Evolutionary conservation across 164 flowering plant species (phyloP), one percentile per base, ranked within the genome.

Genomic region (Stephania cephalantha): DNA sequence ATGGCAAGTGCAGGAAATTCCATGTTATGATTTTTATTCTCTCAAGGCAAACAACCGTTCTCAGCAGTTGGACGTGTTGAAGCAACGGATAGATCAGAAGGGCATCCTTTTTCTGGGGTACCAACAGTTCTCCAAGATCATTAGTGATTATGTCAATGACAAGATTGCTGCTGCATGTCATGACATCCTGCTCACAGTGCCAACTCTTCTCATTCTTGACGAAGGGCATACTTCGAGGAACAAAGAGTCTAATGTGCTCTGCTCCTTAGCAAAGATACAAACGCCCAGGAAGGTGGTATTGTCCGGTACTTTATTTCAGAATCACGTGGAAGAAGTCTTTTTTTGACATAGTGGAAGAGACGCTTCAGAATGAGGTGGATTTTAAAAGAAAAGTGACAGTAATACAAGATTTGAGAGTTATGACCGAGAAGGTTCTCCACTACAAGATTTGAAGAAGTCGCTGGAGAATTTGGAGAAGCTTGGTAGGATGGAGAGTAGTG

Each of bases 171-270:
- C 74, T 48, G 70, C 83, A 2, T 91, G 99, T 77, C 89, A 88
- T 71, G 89, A 90, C 48, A 85, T 85, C 72, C 77, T 95, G 73
- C 86, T 92, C 52, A 83, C 81, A 69, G 81, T 74, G 13, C 99
- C 99, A 1, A 77, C 85, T 15, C 85, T 93, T 77, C 89, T 95
- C 18, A 91, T 95, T 48, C 70, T 93, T 58, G 99, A 95, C 79
- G 97, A 95, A 80, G 98, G 98, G 7, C 98, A 95, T 80, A 93
- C 94, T 18, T 95, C 98, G 1, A 81, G 99, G 75, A 93, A 92
- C 72, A 86, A 88, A 71, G 78, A 87, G 44, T 92, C 97, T 13
- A 89, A 92, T 79, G 82, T 91, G 0, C 65, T 91, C 35, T 80
- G 83, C 46, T 88, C 97, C 22, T 89, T 95, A 73, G 83, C 89